Percentiles rank a stretch among this genome's conserved stretches.
Conservation (phyloP, 768 basidiomycete species). For the Candolleomyces aberdarensis region DNA sequence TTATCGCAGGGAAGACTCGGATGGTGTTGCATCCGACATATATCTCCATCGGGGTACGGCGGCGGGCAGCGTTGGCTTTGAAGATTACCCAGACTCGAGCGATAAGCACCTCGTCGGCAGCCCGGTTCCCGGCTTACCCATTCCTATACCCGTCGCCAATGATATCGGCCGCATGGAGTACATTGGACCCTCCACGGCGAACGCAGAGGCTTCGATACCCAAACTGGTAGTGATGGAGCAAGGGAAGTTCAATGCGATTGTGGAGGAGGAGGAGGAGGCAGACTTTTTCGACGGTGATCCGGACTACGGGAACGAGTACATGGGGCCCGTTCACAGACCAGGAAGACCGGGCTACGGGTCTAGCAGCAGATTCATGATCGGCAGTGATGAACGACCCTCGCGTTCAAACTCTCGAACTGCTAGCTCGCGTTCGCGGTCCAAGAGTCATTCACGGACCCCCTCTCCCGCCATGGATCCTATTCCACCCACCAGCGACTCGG, state of each 20-base stretch:
- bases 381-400: conserved; percentile 9
- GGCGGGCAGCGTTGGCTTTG: conserved; percentile 8
- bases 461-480: conserved; percentile 26
- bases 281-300: conserved; percentile 57
- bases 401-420: conserved; percentile 8
- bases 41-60: conserved; percentile 3
- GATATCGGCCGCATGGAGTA: background rate
- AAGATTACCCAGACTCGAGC: conserved; percentile 5
- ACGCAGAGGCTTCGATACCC: conserved; percentile 16
- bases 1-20: background rate
- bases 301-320: conserved; percentile 51
- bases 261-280: conserved; percentile 40
- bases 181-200: conserved; percentile 4
- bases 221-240: conserved; percentile 13
- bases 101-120: background rate
- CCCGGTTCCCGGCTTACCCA: conserved; percentile 1
- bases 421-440: conserved; percentile 26
- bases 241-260: background rate
- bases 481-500: conserved; percentile 12
- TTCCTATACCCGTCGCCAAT: conserved; percentile 4
- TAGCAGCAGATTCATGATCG: background rate
- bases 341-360: conserved; percentile 15
- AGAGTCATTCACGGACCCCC: conserved; percentile 44
- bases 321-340: conserved; percentile 24
- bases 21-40: background rate